A percentile compares a stretch with the other conserved stretches of the same genome.
These are phyloP conservation scores for Alternaria angustiovoidea DNA, from an alignment of 2,329 filamentous ascomycete genomes.

Conservation along the genomic window DNA sequence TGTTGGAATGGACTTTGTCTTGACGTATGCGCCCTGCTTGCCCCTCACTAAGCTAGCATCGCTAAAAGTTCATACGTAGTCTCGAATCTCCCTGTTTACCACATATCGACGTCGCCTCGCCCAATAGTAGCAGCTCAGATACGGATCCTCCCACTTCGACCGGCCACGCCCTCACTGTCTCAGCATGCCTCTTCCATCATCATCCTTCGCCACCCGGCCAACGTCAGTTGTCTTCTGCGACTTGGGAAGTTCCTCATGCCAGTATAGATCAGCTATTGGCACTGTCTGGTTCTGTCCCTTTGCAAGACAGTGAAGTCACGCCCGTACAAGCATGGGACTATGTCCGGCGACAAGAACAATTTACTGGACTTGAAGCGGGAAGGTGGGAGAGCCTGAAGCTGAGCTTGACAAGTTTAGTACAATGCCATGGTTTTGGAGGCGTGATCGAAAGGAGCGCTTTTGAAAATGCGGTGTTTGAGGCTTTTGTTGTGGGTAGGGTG, in stretches of 20 bases:
- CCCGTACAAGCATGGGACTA: slow-evolving; percentile 51
- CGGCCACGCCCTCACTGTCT: slow-evolving; percentile 44
- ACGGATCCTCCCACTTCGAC: slow-evolving; percentile 16
- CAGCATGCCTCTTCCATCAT: slow-evolving; percentile 38
- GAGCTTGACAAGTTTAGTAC: slow-evolving; percentile 32
- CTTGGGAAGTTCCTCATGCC: slow-evolving; percentile 26
- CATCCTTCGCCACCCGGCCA: slow-evolving; percentile 16
- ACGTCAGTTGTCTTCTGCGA: neutral
- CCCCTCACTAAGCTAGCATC: neutral
- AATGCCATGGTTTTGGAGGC: slow-evolving; percentile 45
- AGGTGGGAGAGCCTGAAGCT: slow-evolving; percentile 21
- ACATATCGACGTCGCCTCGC: slow-evolving; percentile 33
- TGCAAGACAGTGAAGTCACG: slow-evolving; percentile 41
- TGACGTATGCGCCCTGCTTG: slow-evolving; percentile 35
- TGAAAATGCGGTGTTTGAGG: slow-evolving; percentile 22
- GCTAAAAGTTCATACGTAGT: slow-evolving; percentile 18
- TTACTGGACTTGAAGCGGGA: slow-evolving; percentile 26
- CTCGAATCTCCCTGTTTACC: slow-evolving; percentile 48
- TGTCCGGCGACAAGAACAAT: slow-evolving; percentile 38
- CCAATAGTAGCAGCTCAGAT: neutral
- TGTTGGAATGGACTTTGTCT: slow-evolving; percentile 45
- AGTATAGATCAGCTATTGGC: slow-evolving; percentile 32
- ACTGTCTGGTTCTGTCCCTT: slow-evolving; percentile 27
- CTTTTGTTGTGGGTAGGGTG: slow-evolving; percentile 23
- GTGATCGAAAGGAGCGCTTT: slow-evolving; percentile 26